Conservation (phyloP, 108 stramenopile species). For the Cyclotella choctawhatcheeana region DNA sequence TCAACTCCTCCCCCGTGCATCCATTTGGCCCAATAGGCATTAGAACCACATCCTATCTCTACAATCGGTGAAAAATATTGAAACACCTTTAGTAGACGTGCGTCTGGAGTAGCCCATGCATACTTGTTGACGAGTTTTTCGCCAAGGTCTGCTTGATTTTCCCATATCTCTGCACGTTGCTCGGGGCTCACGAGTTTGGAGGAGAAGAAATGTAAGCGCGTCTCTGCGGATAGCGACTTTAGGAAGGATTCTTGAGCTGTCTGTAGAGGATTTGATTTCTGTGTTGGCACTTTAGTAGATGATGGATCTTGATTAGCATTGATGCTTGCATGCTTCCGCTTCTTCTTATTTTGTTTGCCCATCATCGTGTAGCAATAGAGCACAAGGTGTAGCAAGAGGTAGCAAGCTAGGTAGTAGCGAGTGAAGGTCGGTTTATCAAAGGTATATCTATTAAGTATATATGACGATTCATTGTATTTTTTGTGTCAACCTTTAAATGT, state of each 20-base stretch:
- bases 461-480: too few species aligned
- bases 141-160: slow-evolving; percentile 79
- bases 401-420: too few species aligned
- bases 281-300: background rate
- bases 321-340: background rate
- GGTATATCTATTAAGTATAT: too few species aligned
- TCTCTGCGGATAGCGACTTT: slow-evolving; percentile 44
- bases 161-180: slow-evolving; percentile 81
- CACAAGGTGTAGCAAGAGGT: too few species aligned
- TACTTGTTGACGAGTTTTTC: slow-evolving; percentile 75
- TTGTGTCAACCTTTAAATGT: too few species aligned
- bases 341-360: slow-evolving; percentile 9
- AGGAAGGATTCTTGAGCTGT: slow-evolving; percentile 56
- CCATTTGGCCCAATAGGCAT: slow-evolving; percentile 83
- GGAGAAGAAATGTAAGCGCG: slow-evolving; percentile 69
- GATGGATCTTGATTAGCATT: background rate
- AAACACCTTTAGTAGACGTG: slow-evolving; percentile 60
- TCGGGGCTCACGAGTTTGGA: slow-evolving; percentile 47
- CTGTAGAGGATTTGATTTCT: slow-evolving; percentile 59
- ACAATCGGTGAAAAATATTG: slow-evolving; percentile 76
- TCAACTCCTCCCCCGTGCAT: slow-evolving; percentile 68
- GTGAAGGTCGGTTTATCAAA: too few species aligned
- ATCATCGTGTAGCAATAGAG: background rate
- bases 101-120: slow-evolving; percentile 85
- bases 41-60: slow-evolving; percentile 86